phyloP scores from a whole-genome alignment of 257 asterid species.

The Solanum pinnatisectum region DNA sequence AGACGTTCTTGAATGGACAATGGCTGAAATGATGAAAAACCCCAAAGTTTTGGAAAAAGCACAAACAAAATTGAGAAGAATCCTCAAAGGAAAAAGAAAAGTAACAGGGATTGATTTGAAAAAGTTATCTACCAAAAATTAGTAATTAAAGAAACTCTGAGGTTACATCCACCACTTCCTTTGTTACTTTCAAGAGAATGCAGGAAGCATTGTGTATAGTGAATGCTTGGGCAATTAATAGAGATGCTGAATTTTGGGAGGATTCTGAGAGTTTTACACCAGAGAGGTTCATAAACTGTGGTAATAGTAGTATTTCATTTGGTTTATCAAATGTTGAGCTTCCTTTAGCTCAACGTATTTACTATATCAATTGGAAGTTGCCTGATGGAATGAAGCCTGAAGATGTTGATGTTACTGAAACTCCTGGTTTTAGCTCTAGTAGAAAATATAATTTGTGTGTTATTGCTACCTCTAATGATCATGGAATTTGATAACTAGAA shows the following conservation, averaged over 20 bases:
- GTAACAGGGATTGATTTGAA: no score
- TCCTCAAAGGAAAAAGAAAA: no score
- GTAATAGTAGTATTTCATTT: not conserved
- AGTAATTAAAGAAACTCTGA: not conserved
- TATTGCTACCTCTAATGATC: not conserved
- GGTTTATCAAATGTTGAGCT: not conserved
- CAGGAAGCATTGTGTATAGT: no score
- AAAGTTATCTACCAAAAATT: not conserved
- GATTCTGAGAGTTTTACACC: not conserved
- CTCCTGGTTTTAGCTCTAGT: not conserved
- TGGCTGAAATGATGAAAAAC: not conserved
- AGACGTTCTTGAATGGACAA: not conserved
- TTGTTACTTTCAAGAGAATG: not conserved
- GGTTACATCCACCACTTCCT: not conserved
- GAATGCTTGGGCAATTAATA: no score
- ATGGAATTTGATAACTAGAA: not conserved
- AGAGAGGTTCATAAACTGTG: not conserved
- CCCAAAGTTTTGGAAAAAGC: no score
- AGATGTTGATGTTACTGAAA: not conserved
- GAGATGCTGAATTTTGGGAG: not conserved
- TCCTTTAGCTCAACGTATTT: not conserved
- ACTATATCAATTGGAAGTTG: not conserved
- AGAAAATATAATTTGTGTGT: not conserved
- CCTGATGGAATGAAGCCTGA: not conserved
- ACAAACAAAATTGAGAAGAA: no score